These are phyloP conservation scores for Lavandula angustifolia DNA, from an alignment of 257 asterid genomes.

Conservation along the genomic window DNA sequence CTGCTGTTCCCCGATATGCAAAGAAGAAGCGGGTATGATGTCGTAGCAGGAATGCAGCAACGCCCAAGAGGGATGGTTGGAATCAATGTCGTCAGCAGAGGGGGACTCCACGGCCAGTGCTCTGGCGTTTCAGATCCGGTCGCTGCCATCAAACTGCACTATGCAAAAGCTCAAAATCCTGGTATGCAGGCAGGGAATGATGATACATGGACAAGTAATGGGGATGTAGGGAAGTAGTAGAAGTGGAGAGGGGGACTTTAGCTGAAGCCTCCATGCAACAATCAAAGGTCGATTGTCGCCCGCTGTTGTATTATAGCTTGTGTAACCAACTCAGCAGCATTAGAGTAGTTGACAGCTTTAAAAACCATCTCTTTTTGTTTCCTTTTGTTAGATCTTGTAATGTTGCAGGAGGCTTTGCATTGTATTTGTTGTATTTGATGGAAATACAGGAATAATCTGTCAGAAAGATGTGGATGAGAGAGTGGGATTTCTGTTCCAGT, in stretches of 20 bases:
- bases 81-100: conserved; percentile 56
- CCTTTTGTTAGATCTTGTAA: conserved; percentile 57
- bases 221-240: conserved; percentile 75
- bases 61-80: conserved; percentile 55
- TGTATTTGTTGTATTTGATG: conserved; percentile 88
- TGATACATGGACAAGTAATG: conserved; percentile 72
- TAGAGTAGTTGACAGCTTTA: conserved; percentile 50
- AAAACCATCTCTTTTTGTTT: conserved; percentile 35
- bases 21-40: conserved; percentile 64
- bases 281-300: conserved; percentile 31
- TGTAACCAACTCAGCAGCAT: conserved; percentile 45
- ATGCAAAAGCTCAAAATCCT: conserved; percentile 59
- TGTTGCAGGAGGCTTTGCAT: conserved; percentile 55
- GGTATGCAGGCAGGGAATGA: conserved; percentile 48
- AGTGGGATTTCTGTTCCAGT: conserved; percentile 33
- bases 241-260: conserved; percentile 35
- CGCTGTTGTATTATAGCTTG: conserved; percentile 67
- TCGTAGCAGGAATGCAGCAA: conserved; percentile 54
- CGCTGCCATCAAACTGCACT: conserved; percentile 80
- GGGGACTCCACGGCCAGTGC: conserved; percentile 62
- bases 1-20: conserved; percentile 57
- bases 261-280: conserved; percentile 35
- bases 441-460: conserved; percentile 69
- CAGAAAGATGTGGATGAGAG: conserved; percentile 41
- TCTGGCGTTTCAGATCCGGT: conserved; percentile 78